These are phyloP conservation scores for Trypanosoma platydactyli DNA, from an alignment of 208 protist genomes.

Conservation along the genomic window DNA sequence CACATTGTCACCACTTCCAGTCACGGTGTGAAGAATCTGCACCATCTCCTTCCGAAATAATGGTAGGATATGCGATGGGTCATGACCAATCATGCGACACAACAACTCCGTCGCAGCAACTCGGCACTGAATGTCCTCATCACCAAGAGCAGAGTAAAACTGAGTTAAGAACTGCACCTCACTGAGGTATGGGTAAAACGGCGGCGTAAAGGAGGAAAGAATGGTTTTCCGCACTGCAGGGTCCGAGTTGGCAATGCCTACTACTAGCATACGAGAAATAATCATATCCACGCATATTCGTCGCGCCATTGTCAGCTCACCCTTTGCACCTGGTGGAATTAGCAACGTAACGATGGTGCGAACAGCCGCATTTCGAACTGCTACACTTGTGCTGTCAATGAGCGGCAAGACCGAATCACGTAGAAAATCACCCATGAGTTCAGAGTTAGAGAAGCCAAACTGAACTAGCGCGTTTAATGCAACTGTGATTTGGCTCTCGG, in stretches of 20 bases:
- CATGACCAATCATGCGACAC: slow-evolving; percentile 78
- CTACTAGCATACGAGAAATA: slow-evolving; percentile 77
- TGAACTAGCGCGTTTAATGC: slow-evolving; percentile 83
- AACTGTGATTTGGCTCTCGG: slow-evolving; percentile 69
- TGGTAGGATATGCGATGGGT: slow-evolving; percentile 84
- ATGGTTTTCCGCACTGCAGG: slow-evolving; percentile 65
- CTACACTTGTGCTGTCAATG: slow-evolving; percentile 67
- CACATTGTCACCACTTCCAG: slow-evolving; percentile 50
- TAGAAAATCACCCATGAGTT: slow-evolving; percentile 89
- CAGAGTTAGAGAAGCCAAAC: slow-evolving; percentile 88
- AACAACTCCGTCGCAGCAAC: slow-evolving; percentile 75
- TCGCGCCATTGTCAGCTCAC: slow-evolving; percentile 74
- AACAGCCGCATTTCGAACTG: slow-evolving; percentile 79
- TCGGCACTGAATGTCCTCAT: slow-evolving; percentile 80
- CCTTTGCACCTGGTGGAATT: slow-evolving; percentile 65
- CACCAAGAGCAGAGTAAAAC: slow-evolving; percentile 77
- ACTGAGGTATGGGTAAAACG: slow-evolving; percentile 87
- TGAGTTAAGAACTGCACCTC: slow-evolving; percentile 79
- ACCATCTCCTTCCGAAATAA: slow-evolving; percentile 77
- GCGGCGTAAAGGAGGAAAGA: slow-evolving; percentile 67
- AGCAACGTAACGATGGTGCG: slow-evolving; percentile 82
- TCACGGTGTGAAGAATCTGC: slow-evolving; percentile 59
- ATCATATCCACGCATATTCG: slow-evolving; percentile 87
- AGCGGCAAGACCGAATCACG: slow-evolving; percentile 86
- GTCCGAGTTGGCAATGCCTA: slow-evolving; percentile 75